phyloP scores from a whole-genome alignment of 1,139 yeast genomes.

The Blastobotrys illinoisensis region DNA sequence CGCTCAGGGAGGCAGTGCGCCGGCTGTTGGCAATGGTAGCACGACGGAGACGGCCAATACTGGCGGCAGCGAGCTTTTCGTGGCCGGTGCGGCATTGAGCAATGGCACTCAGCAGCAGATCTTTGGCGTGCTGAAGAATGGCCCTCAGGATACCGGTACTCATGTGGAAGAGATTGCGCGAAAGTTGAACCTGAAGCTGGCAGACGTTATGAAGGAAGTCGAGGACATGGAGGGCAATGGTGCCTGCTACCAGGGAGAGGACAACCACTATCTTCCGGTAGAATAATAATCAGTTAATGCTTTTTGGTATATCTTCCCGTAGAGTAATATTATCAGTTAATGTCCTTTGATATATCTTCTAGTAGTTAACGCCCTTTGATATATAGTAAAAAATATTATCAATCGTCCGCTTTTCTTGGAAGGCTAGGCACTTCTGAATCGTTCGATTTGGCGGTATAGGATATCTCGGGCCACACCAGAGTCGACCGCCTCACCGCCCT shows the following conservation, averaged over 20 bases:
- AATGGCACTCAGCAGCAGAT: slow-evolving; percentile 10
- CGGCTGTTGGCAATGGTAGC: slow-evolving; percentile 2
- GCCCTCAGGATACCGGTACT: slow-evolving; percentile 12
- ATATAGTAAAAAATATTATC: not conserved
- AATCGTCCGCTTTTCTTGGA: not conserved
- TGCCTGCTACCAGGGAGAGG: slow-evolving; percentile 17
- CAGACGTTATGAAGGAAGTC: slow-evolving; percentile 10
- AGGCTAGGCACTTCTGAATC: not conserved
- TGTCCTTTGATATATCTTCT: no score
- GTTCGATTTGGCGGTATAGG: slow-evolving; percentile 13
- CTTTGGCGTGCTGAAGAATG: slow-evolving; percentile 2
- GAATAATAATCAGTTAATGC: no score
- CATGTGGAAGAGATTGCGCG: slow-evolving; percentile 18
- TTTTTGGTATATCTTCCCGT: no score
- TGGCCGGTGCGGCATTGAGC: slow-evolving; percentile 9
- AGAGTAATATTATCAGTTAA: no score
- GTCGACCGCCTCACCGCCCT: slow-evolving; percentile 28
- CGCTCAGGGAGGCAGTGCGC: not conserved
- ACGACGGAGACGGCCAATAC: not conserved
- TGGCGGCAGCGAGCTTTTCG: slow-evolving; percentile 17
- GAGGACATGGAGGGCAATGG: slow-evolving; percentile 18
- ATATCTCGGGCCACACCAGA: slow-evolving; percentile 21
- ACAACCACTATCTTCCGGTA: slow-evolving; percentile 10
- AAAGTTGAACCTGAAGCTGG: slow-evolving; percentile 12
- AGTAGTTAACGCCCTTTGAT: no score